Conservation (phyloP, 768 basidiomycete genomes). For the Symmetrospora coprosmae region DNA sequence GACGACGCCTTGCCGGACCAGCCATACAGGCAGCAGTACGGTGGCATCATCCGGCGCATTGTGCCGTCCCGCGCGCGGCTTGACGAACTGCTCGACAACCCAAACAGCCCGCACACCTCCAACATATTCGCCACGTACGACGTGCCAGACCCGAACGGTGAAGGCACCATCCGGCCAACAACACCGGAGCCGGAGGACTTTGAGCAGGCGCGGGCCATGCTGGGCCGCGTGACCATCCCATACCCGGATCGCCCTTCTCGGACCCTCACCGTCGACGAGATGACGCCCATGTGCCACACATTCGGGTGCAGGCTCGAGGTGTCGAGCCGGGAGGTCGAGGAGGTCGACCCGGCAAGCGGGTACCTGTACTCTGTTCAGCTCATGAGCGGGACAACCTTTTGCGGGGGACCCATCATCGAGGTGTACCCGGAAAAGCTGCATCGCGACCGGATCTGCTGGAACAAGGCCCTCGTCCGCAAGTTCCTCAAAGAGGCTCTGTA, state of each 20-base stretch:
- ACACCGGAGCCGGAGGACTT: no score
- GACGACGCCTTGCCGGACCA: no score
- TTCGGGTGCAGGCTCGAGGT: conserved; percentile 67
- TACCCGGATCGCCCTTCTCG: no score
- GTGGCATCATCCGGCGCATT: conserved; percentile 51
- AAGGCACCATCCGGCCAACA: no score
- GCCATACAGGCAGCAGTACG: no score
- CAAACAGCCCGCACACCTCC: no score
- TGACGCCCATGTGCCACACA: conserved; percentile 45
- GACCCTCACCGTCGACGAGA: conserved; percentile 41
- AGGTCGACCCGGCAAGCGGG: conserved; percentile 59
- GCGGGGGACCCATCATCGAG: conserved; percentile 41
- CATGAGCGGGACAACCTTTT: conserved; percentile 37
- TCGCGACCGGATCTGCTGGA: conserved; percentile 87
- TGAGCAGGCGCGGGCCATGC: no score
- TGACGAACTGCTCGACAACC: conserved; percentile 26
- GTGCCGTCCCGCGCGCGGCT: no score
- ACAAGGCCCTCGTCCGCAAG: conserved; percentile 87
- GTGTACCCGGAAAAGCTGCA: conserved; percentile 73
- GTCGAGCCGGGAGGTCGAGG: conserved; percentile 53
- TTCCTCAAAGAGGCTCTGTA: conserved; percentile 93
- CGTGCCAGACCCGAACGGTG: no score
- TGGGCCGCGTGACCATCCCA: no score
- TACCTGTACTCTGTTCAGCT: conserved; percentile 84
- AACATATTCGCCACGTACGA: no score